Evolutionary conservation across 139 green algal species (phyloP).

Genomic region (Chlamydomonas sp.): DNA sequence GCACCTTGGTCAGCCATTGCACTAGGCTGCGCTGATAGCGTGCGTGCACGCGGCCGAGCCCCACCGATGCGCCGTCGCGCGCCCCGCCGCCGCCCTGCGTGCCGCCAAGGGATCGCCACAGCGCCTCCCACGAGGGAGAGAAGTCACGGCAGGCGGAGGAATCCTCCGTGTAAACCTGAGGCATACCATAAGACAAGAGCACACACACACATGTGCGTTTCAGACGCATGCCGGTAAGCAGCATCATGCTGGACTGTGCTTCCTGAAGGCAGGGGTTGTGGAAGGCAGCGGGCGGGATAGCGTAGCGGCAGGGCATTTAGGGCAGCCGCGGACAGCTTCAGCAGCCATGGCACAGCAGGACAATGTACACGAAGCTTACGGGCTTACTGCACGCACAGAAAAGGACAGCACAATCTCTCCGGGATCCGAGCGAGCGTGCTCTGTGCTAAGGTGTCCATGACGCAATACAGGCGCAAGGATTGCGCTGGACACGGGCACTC

Average conservation of each 20-base stretch:
- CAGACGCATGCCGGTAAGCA: not conserved
- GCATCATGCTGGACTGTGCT: too few relatives aligned
- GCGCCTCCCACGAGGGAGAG: conserved; percentile 6
- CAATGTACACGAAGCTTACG: too few relatives aligned
- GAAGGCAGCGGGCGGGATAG: not conserved
- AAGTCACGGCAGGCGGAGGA: conserved; percentile 7
- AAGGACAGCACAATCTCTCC: too few relatives aligned
- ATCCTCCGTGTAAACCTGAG: conserved; percentile 19
- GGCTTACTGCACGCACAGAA: too few relatives aligned
- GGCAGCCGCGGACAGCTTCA: not conserved
- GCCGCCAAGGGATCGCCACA: conserved; percentile 29
- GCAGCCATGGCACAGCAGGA: not conserved
- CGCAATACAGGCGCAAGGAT: not conserved
- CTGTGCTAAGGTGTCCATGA: not conserved
- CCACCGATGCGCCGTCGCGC: conserved; percentile 11
- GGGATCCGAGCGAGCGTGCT: not conserved
- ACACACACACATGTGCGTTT: not conserved
- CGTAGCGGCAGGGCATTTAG: not conserved
- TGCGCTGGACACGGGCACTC: not conserved
- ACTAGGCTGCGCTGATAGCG: conserved; percentile 21
- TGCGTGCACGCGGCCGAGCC: conserved; percentile 23
- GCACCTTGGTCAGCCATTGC: not conserved
- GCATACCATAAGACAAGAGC: not conserved
- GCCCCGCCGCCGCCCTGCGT: not conserved
- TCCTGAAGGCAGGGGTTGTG: not conserved